A percentile compares a stretch with the other conserved stretches of the same genome.
These are phyloP conservation scores for Arthrinium phaeospermum DNA, from an alignment of 2,329 filamentous ascomycete genomes.

Conservation along the genomic window DNA sequence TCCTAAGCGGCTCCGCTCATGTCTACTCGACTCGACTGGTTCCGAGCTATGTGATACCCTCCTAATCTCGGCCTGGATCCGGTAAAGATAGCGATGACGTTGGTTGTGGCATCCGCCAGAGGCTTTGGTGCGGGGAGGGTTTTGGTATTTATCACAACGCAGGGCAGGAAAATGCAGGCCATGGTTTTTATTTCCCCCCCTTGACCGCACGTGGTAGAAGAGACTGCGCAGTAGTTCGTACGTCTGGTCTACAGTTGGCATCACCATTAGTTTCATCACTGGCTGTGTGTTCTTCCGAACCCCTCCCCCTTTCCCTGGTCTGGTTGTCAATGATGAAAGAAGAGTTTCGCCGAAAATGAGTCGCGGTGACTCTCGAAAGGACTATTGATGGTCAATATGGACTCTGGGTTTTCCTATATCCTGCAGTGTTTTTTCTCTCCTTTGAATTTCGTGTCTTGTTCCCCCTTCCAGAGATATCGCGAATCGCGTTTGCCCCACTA, in stretches of 20 bases:
- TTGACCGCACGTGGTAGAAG: constrained; percentile 27
- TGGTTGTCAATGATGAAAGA: constrained; percentile 20
- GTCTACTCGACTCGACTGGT: constrained; percentile 19
- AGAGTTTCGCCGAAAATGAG: constrained; percentile 4
- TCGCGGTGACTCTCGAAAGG: constrained; percentile 13
- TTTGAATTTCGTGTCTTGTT: constrained; percentile 15
- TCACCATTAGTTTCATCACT: constrained; percentile 19
- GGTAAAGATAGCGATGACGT: constrained; percentile 38
- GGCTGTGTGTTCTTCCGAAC: constrained; percentile 17
- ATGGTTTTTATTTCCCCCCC: constrained; percentile 35
- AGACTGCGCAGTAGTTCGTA: constrained; percentile 20
- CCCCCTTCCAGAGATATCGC: constrained; percentile 16
- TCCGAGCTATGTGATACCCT: constrained; percentile 33
- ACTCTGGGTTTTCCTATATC: constrained; percentile 18
- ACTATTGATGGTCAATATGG: constrained; percentile 19
- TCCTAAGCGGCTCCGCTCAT: constrained; percentile 52
- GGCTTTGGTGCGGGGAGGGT: constrained; percentile 38
- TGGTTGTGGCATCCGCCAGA: constrained; percentile 37
- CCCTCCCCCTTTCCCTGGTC: constrained; percentile 10
- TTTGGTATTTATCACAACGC: constrained; percentile 31
- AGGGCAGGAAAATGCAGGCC: constrained; percentile 40
- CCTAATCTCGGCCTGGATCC: constrained; percentile 44
- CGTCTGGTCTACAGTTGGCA: constrained; percentile 18
- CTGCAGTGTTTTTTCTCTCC: constrained; percentile 14
- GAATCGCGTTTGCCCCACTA: constrained; percentile 5